Percentiles rank a stretch among this genome's conserved stretches.
These are phyloP conservation scores for Coniochaeta pulveracea DNA, from an alignment of 2,329 filamentous ascomycete genomes.

Conservation along the genomic window DNA sequence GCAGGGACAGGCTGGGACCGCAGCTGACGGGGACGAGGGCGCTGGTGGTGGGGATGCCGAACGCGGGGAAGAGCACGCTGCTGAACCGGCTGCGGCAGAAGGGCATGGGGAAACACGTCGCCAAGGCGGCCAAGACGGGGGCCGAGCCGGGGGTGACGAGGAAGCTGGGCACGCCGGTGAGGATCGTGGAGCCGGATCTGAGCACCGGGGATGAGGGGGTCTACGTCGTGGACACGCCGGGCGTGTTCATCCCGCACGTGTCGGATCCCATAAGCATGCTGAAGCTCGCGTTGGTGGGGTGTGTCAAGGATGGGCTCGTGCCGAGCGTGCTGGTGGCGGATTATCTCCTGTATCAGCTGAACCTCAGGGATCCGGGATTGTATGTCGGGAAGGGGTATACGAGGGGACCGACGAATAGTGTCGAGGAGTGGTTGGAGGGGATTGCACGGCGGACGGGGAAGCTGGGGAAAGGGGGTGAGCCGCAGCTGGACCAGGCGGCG, in stretches of 20 bases:
- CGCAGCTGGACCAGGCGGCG: slow-evolving; percentile 62
- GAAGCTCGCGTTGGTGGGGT: slow-evolving; percentile 83
- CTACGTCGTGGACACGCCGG: slow-evolving; percentile 84
- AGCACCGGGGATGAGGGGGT: slow-evolving; percentile 46
- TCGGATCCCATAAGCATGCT: slow-evolving; percentile 80
- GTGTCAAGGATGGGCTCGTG: slow-evolving; percentile 82
- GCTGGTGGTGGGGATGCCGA: slow-evolving; percentile 93
- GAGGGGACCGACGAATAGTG: slow-evolving; percentile 75
- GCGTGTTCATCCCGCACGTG: slow-evolving; percentile 91
- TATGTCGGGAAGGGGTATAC: slow-evolving; percentile 47
- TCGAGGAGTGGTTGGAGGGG: slow-evolving; percentile 57
- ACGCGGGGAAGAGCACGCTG: slow-evolving; percentile 92
- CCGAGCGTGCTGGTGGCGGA: slow-evolving; percentile 70
- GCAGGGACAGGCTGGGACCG: slow-evolving; percentile 42
- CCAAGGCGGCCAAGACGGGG: slow-evolving; percentile 71
- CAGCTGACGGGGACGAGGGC: slow-evolving; percentile 60
- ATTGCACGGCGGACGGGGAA: slow-evolving; percentile 68
- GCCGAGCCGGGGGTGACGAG: slow-evolving; percentile 83
- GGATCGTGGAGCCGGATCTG: slow-evolving; percentile 45
- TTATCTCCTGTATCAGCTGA: slow-evolving; percentile 80
- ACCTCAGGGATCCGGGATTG: slow-evolving; percentile 47
- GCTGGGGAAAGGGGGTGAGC: slow-evolving; percentile 59
- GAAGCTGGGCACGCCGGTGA: slow-evolving; percentile 72
- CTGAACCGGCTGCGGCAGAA: slow-evolving; percentile 70
- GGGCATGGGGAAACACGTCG: slow-evolving; percentile 38